Percentiles rank a stretch among this genome's conserved stretches.
Conservation (phyloP, 2,329 filamentous ascomycete species). For the Xylariaceae sp. region DNA sequence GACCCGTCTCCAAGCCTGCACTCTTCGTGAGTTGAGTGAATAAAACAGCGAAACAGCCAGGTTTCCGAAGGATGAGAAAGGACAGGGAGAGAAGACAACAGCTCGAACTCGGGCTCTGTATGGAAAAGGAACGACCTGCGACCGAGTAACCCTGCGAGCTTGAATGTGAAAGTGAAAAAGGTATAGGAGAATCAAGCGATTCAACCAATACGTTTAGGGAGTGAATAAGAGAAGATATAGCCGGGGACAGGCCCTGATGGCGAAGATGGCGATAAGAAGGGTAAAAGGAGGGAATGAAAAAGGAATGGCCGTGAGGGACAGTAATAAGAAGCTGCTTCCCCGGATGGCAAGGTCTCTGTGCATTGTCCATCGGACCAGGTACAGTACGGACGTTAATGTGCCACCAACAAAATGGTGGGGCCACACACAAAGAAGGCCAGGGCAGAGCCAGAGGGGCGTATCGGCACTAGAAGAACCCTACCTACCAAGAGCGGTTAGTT, state of each 20-base stretch:
- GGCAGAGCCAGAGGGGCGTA: too few relatives aligned
- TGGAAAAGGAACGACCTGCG: conserved; percentile 27
- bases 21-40: conserved; percentile 18
- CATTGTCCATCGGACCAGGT: background rate
- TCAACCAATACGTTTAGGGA: conserved; percentile 22
- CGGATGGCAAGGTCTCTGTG: conserved; percentile 15
- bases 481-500: too few relatives aligned
- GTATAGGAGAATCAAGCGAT: conserved; percentile 15
- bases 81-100: conserved; percentile 15
- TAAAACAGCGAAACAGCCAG: conserved; percentile 35
- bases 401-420: background rate
- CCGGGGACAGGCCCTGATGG: conserved; percentile 25
- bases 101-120: conserved; percentile 13
- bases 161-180: conserved; percentile 25
- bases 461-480: too few relatives aligned
- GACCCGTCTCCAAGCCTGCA: background rate
- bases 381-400: background rate
- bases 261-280: conserved; percentile 18
- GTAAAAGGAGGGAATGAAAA: conserved; percentile 18
- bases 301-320: conserved; percentile 12
- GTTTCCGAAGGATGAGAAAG: conserved; percentile 29
- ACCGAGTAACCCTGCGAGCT: conserved; percentile 20
- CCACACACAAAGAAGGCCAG: background rate
- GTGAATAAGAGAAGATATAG: conserved; percentile 26
- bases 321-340: conserved; percentile 19